Percentiles rank a stretch among this genome's conserved stretches.
Conservation (phyloP, 2,329 filamentous ascomycete species). For the Hawksworthiomyces lignivorus region DNA sequence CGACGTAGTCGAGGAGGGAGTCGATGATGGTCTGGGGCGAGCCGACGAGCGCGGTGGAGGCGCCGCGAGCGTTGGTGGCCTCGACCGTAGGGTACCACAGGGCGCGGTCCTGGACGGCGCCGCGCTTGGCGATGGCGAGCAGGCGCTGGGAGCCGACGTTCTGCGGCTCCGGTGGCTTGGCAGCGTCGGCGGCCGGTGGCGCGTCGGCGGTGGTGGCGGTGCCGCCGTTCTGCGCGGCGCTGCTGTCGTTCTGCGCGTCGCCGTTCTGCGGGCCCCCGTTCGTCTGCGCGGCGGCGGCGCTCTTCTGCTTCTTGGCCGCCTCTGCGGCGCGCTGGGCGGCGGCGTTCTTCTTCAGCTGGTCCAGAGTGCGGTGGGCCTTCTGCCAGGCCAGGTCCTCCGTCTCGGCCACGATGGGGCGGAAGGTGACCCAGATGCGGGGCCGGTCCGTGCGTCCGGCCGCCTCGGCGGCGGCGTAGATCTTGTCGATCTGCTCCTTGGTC, state of each 20-base stretch:
- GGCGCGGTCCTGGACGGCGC: constrained; percentile 52
- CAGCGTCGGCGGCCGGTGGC: no score
- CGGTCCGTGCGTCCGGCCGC: constrained; percentile 46
- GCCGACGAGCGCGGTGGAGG: constrained; percentile 51
- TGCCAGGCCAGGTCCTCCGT: constrained; percentile 58
- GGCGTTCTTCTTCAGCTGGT: constrained; percentile 37
- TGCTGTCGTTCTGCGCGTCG: no score
- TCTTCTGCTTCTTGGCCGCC: constrained; percentile 15
- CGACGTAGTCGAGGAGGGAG: constrained; percentile 49
- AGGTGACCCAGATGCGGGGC: constrained; percentile 56
- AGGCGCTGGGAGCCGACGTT: constrained; percentile 53
- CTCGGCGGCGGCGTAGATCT: constrained; percentile 50
- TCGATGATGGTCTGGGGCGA: constrained; percentile 44
- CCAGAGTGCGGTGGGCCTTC: constrained; percentile 49
- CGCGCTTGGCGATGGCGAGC: constrained; percentile 46
- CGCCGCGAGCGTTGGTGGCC: constrained; percentile 51
- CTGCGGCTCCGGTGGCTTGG: constrained; percentile 31
- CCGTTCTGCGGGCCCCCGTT: no score
- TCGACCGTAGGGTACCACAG: constrained; percentile 58
- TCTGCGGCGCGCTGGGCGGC: not conserved
- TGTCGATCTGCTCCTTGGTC: constrained; percentile 53
- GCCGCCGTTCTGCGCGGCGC: no score
- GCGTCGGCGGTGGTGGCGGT: no score
- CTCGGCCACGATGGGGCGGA: constrained; percentile 52
- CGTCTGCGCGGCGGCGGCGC: not conserved